These are phyloP conservation scores for Mortierella sp. DNA, from an alignment of 371 early-diverging fungal species.

Conservation along the genomic window DNA sequence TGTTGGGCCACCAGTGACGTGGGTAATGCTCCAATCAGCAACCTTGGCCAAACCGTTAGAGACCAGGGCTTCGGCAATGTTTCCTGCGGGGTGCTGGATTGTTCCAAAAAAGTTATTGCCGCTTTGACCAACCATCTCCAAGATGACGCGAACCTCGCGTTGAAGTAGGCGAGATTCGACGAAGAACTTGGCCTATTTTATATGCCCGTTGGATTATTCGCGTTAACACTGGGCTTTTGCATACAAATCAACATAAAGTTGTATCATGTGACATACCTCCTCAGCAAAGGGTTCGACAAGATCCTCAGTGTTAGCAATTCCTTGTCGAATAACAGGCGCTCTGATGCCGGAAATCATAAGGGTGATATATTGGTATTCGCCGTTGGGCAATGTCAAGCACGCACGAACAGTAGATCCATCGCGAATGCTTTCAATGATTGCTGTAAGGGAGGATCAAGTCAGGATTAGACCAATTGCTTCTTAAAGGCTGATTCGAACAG, in stretches of 20 bases:
- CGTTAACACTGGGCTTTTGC: neutral
- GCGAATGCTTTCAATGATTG: constrained; percentile 93
- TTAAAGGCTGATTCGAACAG: neutral
- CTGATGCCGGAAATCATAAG: constrained; percentile 90
- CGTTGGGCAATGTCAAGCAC: constrained; percentile 73
- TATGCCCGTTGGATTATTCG: neutral
- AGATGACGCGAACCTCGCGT: constrained; percentile 87
- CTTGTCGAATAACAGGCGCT: constrained; percentile 86
- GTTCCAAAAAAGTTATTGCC: constrained; percentile 81
- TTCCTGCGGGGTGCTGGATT: constrained; percentile 88
- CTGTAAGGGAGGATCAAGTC: constrained; percentile 49
- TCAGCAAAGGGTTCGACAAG: constrained; percentile 92
- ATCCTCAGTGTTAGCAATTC: constrained; percentile 77
- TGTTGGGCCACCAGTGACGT: constrained; percentile 82
- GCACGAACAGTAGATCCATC: constrained; percentile 93
- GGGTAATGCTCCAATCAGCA: constrained; percentile 88
- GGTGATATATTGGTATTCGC: constrained; percentile 77
- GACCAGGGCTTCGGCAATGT: constrained; percentile 92
- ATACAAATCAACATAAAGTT: neutral
- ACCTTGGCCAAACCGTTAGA: constrained; percentile 88
- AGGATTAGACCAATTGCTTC: neutral
- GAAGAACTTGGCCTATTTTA: constrained; percentile 80
- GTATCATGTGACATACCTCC: constrained; percentile 63
- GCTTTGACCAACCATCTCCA: constrained; percentile 79
- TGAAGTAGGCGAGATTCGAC: constrained; percentile 92